Base-by-base conservation (phyloP, 192 early-diverging fungal genomes). In the Allomyces javanicus region DNA sequence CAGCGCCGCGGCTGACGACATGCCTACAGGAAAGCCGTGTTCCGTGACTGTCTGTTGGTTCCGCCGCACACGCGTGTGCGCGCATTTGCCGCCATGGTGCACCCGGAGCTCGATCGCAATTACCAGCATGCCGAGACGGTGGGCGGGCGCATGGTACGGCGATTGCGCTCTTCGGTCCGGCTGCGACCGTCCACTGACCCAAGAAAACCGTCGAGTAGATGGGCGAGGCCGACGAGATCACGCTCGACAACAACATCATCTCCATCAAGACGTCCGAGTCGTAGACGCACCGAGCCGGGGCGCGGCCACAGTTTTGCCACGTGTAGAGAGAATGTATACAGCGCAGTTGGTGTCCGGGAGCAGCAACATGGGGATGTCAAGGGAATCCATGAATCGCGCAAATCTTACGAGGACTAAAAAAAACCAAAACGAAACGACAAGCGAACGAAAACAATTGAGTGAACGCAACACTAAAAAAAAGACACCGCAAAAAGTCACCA, bases 111-210 rank as follows among this genome's bases (percentile, higher is more conserved):
- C 44, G 81, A 83, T 6, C 77, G 79, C 44, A 77, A 80, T 26
- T 90, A 88, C 40, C 79, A 78, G 7, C 87, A 86, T 21, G 84
- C 86, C 0, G 89, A 92, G 64, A 90, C 88, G 1, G 80, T 90
- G 12, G 89, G 88, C 45, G 77, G 76, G 40, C 75, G 85, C 26
- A 40, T 40, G 33, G 33, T 40, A 4, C 26, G 26, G 26, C 4
- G 1, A 4, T n/a, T n/a, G n/a, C n/a, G n/a, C n/a, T n/a, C n/a
- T n/a, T n/a, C n/a, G n/a, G n/a, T n/a, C n/a, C n/a, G n/a, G n/a
- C n/a, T n/a, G n/a, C n/a, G n/a, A n/a, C n/a, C n/a, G n/a, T n/a
- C n/a, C n/a, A n/a, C n/a, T n/a, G n/a, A n/a, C n/a, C n/a, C 33
- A 7, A 40, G 33, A 40, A 4, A 27, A 4, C 26, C 26, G 26